Percentiles rank a stretch among this genome's conserved stretches.
Evolutionary conservation across 139 green algal species (phyloP).

Genomic region (Chloropicon primus): DNA sequence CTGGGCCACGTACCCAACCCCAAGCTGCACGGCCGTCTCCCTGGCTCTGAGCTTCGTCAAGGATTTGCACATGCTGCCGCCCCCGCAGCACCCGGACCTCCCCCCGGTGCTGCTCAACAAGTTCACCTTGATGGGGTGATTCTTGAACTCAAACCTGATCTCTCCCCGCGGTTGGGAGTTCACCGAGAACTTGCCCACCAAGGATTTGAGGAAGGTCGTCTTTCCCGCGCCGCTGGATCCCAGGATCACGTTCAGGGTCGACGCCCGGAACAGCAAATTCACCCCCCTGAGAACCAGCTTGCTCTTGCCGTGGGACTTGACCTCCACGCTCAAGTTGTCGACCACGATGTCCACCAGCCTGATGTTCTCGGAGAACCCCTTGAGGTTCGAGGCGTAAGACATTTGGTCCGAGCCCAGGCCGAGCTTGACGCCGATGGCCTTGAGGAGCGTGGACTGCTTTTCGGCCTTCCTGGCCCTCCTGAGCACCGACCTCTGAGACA

Average conservation of each 20-base stretch:
- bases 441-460: not conserved
- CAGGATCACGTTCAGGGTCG: not conserved
- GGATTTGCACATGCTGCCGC: too few relatives aligned
- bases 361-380: not conserved
- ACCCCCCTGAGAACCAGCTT: not conserved
- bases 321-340: not conserved
- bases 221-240: not conserved
- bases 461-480: not conserved
- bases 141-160: not conserved
- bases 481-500: not conserved
- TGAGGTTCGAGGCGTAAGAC: not conserved
- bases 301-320: not conserved
- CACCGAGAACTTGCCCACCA: not conserved
- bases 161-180: not conserved
- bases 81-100: not conserved
- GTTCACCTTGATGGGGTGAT: not conserved
- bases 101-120: not conserved
- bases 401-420: not conserved
- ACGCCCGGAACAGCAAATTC: not conserved
- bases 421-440: not conserved
- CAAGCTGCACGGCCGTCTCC: not conserved
- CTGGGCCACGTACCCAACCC: constrained; percentile 36
- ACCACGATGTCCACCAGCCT: not conserved
- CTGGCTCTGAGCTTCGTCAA: not conserved
- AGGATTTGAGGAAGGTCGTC: not conserved